Evolutionary conservation across 805 yeast species (phyloP), one percentile per base, ranked within the genome.

Genomic region (Candida pini): DNA sequence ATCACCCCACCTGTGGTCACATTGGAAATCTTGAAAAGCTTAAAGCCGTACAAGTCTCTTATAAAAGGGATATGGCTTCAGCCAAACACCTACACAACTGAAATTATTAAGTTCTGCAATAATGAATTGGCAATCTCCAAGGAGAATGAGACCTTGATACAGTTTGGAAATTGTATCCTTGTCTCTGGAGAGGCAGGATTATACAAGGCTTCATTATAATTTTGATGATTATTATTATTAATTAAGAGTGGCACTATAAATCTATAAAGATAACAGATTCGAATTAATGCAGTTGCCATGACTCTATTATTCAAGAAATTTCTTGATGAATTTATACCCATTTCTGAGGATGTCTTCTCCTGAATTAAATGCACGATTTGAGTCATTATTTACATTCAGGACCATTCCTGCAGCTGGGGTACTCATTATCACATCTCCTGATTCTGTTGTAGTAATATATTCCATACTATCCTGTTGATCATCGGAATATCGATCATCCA

Each of bases 1-100:
- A 75, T 85, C 34, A 84, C 95, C 0, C 89, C 94, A 2, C 92
- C 95, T 1, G 50, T 53, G 0, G 69, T 79, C 4, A 73, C 87
- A 2, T 60, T 68, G 13, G 53, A 66, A 6, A 52, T 68, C 0
- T 49, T 78, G 24, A 55, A 64, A 9, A 64, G 12, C 57, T 73
- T 38, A 47, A 56, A 20, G 33, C 49, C 12, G 34, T 24, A 50
- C 50, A 51, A 8, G 44, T 31, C 7, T 5, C 42, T 58, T 0
- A 59, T 81, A 12, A 71, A 70, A 46, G 76, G 80, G 1, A 60
- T 83, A 12, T 86, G 95, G 95, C 78, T 82, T 45, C 95, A 85
- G 51, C 95, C 95, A 0, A 95, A 94, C 0, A 72, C 87, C 16
- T 83, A 73, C 45, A 78, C 81, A 47, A 49, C 53, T 3, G 66